Base-by-base conservation (phyloP, 805 yeast genomes). In the Wickerhamomyces queroliae region DNA sequence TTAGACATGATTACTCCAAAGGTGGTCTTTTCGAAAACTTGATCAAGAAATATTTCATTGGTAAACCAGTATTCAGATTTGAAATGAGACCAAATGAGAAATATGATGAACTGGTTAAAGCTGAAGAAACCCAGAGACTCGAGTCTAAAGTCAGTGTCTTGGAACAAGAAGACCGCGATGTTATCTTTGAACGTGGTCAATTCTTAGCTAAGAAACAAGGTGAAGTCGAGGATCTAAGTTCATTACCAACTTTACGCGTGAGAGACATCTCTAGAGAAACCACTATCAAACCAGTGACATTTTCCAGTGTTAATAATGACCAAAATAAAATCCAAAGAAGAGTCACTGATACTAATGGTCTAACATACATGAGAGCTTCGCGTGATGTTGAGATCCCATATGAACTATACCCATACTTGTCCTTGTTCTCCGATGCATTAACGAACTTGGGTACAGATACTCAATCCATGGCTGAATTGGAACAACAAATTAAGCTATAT, bases 371-470 rank as follows among this genome's bases (percentile, higher is more conserved):
- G 44, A 71, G 82, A 33, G 81, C 85, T n/a, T 61, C 78, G 27
- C 81, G 83, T 44, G 69, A 78, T 31, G 58, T 91, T 22, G 45
- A 63, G 4, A 55, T 91, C 7, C 91, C 95, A 11, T 47, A 62
- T 3, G 76, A 78, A 6, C 66, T 85, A 35, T 71, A 81, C 39
- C 79, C 82, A 27, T 89, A 75, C 48, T 58, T 93, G 44, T 85
- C 96, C 0, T 58, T 93, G 33, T 93, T 85, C 62, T 67, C 83
- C 9, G 83, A 81, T 22, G 83, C 95, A 35, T 65, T 93, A 44
- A 83, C 95, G 3, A 87, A 81, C 55, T 68, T 93, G 46, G 99
- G 99, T n/a, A 91, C 99, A 2, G 57, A 66, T 7, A 53, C 61
- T 8, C 79, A 82, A 42, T 57, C 82, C 1, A 86, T 86, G 74